These are phyloP conservation scores for Penicillium sp. DNA, from an alignment of 2,329 filamentous ascomycete species.

Conservation along the genomic window DNA sequence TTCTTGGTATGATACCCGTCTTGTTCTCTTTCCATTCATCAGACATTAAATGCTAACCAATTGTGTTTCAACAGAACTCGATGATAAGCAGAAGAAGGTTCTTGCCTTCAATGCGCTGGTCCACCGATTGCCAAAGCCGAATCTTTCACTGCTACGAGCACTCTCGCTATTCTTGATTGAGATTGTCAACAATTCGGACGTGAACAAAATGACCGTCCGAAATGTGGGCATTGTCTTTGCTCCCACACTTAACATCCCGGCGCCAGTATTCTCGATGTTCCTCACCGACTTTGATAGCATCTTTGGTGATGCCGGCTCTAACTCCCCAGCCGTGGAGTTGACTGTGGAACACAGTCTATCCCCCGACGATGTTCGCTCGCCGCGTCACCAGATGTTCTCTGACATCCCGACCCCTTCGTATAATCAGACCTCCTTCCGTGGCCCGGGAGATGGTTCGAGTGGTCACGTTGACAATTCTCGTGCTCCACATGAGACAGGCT, in stretches of 20 bases:
- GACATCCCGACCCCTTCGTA: constrained; percentile 70
- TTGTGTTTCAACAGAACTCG: constrained; percentile 63
- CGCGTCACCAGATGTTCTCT: constrained; percentile 69
- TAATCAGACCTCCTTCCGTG: constrained; percentile 60
- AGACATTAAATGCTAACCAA: constrained; percentile 16
- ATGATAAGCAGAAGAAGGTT: constrained; percentile 77
- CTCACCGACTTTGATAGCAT: constrained; percentile 88
- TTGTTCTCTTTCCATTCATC: constrained; percentile 7
- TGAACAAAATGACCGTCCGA: constrained; percentile 97
- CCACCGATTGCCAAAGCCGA: constrained; percentile 77
- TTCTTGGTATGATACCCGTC: constrained; percentile 61
- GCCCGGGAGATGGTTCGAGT: constrained; percentile 36
- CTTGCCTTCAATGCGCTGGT: constrained; percentile 77
- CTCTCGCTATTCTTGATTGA: constrained; percentile 87
- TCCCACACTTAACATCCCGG: constrained; percentile 93
- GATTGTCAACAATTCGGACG: constrained; percentile 85
- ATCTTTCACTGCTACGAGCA: constrained; percentile 80
- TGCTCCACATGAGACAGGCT: constrained; percentile 56
- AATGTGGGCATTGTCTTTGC: constrained; percentile 99
- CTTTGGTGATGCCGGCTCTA: constrained; percentile 70
- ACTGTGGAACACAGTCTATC: constrained; percentile 48
- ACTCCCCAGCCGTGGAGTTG: constrained; percentile 48
- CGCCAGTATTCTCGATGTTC: constrained; percentile 91
- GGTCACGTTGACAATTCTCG: constrained; percentile 31
- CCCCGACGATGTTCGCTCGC: constrained; percentile 67